Evolutionary conservation across 2,329 filamentous ascomycete genomes (phyloP).

Genomic region (Claviceps digitariae): DNA sequence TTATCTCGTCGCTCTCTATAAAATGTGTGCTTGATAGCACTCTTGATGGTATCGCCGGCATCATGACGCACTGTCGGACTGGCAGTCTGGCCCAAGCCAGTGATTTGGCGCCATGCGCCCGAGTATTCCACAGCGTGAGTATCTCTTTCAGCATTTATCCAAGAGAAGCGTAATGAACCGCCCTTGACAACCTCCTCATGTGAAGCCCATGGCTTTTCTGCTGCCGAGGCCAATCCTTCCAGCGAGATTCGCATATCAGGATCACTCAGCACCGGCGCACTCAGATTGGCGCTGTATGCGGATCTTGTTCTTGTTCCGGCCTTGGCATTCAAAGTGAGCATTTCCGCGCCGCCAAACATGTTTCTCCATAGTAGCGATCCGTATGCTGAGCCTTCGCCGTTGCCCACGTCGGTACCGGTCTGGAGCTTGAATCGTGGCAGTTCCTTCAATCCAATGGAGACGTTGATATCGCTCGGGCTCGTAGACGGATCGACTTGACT

Average conservation of each 20-base stretch:
- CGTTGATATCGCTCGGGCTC: slow-evolving; percentile 63
- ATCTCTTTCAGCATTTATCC: slow-evolving; percentile 51
- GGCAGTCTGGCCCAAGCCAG: slow-evolving; percentile 59
- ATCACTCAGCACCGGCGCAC: slow-evolving; percentile 71
- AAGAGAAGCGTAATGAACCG: slow-evolving; percentile 62
- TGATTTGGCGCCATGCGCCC: slow-evolving; percentile 78
- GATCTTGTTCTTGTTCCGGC: slow-evolving; percentile 82
- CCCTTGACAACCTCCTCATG: slow-evolving; percentile 84
- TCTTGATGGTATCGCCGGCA: slow-evolving; percentile 85
- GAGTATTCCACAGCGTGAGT: slow-evolving; percentile 70
- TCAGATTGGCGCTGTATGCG: slow-evolving; percentile 76
- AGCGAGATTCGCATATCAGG: slow-evolving; percentile 68
- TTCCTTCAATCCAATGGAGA: slow-evolving; percentile 74
- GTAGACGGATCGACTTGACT: slow-evolving; percentile 54
- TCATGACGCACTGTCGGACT: slow-evolving; percentile 72
- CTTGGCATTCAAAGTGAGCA: slow-evolving; percentile 73
- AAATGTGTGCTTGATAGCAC: slow-evolving; percentile 70
- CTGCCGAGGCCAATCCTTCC: slow-evolving; percentile 70
- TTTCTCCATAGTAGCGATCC: slow-evolving; percentile 80
- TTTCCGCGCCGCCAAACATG: slow-evolving; percentile 87
- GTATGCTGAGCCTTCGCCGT: slow-evolving; percentile 87
- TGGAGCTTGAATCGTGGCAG: slow-evolving; percentile 75
- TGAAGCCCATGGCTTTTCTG: slow-evolving; percentile 82
- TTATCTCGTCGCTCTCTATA: slow-evolving; percentile 70
- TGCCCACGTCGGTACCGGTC: slow-evolving; percentile 88